Conservation (phyloP, 1,284 basidiomycete genomes). For the Phlebopus sp. region DNA sequence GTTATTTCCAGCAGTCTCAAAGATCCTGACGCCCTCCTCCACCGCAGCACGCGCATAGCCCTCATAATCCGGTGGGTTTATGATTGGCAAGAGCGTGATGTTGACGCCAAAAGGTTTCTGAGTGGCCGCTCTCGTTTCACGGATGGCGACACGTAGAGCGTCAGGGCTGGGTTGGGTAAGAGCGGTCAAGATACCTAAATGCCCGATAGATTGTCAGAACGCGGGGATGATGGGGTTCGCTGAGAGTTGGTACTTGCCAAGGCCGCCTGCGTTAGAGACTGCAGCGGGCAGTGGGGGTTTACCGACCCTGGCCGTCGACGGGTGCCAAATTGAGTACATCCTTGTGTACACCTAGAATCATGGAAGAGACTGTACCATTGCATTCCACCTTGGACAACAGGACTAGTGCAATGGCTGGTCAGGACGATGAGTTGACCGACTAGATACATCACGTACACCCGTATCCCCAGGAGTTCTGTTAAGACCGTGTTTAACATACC, state of each 20-base stretch:
- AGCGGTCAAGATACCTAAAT: slow-evolving; percentile 77
- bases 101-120: slow-evolving; percentile 88
- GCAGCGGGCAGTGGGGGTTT: slow-evolving; percentile 73
- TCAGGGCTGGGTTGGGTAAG: slow-evolving; percentile 86
- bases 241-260: slow-evolving; percentile 56
- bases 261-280: slow-evolving; percentile 83
- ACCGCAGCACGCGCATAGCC: slow-evolving; percentile 81
- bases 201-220: slow-evolving; percentile 2
- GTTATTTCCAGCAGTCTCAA: slow-evolving; percentile 93
- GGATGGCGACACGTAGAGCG: slow-evolving; percentile 81
- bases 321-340: slow-evolving; percentile 8
- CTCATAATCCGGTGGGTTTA: slow-evolving; percentile 89
- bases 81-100: slow-evolving; percentile 86
- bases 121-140: slow-evolving; percentile 70
- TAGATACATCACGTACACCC: slow-evolving; percentile 27
- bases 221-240: background rate
- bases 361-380: slow-evolving; percentile 62
- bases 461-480: slow-evolving; percentile 39
- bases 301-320: slow-evolving; percentile 59
- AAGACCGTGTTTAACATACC: slow-evolving; percentile 40
- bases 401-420: slow-evolving; percentile 41
- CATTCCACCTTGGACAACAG: slow-evolving; percentile 81
- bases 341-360: slow-evolving; percentile 5
- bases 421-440: background rate
- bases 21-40: slow-evolving; percentile 85